Conservation (phyloP, 768 basidiomycete genomes). For the Russula compacta region DNA sequence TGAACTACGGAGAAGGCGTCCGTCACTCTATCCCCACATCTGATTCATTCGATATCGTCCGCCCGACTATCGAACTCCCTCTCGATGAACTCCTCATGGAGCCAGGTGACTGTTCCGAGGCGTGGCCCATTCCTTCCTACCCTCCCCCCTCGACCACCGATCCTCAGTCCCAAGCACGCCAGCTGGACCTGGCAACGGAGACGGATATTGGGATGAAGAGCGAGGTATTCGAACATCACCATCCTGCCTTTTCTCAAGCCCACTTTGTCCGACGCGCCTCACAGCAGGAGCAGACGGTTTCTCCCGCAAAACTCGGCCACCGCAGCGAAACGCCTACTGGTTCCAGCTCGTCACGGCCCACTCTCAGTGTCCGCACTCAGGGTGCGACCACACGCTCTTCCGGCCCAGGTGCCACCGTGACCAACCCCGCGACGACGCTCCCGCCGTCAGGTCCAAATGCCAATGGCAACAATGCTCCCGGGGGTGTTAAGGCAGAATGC, state of each 20-base stretch:
- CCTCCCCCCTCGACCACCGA: conserved; percentile 3
- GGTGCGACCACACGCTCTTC: conserved; percentile 36
- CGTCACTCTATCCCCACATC: conserved; percentile 35
- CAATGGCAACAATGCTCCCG: conserved; percentile 37
- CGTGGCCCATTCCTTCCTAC: conserved; percentile 24
- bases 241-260: conserved; percentile 28
- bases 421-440: conserved; percentile 18
- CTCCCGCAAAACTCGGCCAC: conserved; percentile 51
- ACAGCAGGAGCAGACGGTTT: conserved; percentile 40
- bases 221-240: conserved; percentile 21
- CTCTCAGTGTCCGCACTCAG: conserved; percentile 16
- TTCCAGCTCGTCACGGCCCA: background rate
- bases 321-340: background rate
- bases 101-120: conserved; percentile 26
- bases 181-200: conserved; percentile 22
- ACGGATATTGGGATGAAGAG: conserved; percentile 25
- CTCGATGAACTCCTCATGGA: conserved; percentile 73
- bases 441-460: conserved; percentile 19
- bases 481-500: conserved; percentile 71
- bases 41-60: conserved; percentile 50
- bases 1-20: conserved; percentile 75
- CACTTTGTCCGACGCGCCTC: conserved; percentile 35
- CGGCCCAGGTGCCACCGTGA: conserved; percentile 52
- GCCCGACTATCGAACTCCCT: conserved; percentile 79
- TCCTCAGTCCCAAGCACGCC: conserved; percentile 15